Percentiles rank a stretch among this genome's conserved stretches.
phyloP scores from a whole-genome alignment of 768 basidiomycete species.

The Chiua virens region DNA sequence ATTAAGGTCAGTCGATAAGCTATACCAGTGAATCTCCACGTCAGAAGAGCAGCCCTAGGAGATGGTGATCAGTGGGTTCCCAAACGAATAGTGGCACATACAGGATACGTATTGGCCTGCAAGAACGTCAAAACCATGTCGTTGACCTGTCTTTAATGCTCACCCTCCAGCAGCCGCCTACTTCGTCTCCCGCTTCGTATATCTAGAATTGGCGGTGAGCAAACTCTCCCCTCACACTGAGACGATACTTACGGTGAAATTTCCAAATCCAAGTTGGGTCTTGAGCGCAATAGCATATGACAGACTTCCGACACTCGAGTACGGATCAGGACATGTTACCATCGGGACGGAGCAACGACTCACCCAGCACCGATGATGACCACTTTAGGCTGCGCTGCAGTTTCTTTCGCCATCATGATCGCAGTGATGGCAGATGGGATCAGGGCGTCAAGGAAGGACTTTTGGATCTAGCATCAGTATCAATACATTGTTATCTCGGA shows the following conservation, averaged over 20 bases:
- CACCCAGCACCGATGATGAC: conserved; percentile 25
- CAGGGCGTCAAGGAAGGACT: neutral
- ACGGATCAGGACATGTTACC: neutral
- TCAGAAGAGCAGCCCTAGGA: conserved; percentile 47
- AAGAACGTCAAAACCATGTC: neutral
- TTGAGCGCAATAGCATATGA: conserved; percentile 44
- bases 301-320: conserved; percentile 40
- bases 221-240: neutral
- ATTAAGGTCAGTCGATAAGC: conserved; percentile 48
- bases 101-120: conserved; percentile 33
- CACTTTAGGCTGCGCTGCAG: conserved; percentile 7
- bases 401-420: neutral
- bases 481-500: neutral
- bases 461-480: neutral
- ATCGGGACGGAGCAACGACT: neutral
- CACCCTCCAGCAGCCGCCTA: conserved; percentile 57
- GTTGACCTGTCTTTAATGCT: conserved; percentile 16
- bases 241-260: conserved; percentile 39
- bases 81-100: neutral
- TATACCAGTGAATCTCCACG: conserved; percentile 42
- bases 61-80: neutral
- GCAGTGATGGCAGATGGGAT: neutral
- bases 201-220: conserved; percentile 29
- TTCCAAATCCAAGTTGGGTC: conserved; percentile 34
- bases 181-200: conserved; percentile 42